Conservation (phyloP, 495 filamentous ascomycete species). For the Penicillium crystallinum region DNA sequence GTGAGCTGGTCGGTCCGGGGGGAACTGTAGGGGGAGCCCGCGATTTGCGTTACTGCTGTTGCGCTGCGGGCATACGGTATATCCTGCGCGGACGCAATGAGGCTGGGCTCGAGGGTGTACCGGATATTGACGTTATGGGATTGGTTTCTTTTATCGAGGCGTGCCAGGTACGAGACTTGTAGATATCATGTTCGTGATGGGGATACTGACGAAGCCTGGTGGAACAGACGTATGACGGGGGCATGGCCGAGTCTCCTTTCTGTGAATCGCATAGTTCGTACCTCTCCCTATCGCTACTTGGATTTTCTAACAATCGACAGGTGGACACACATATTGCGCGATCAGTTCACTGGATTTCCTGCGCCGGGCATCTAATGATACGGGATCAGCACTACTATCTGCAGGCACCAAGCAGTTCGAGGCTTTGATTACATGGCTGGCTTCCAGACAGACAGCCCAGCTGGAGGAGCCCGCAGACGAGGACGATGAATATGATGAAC, state of each 20-base stretch:
- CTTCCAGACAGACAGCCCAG: conserved; percentile 61
- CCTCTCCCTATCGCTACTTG: conserved; percentile 1
- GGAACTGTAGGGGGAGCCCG: conserved; percentile 67
- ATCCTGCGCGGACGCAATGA: conserved; percentile 60
- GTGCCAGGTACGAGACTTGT: conserved; percentile 51
- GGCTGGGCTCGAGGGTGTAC: conserved; percentile 47
- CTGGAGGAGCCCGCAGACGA: conserved; percentile 43
- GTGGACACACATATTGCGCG: conserved; percentile 84
- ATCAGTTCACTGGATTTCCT: conserved; percentile 70
- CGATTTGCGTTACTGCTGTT: conserved; percentile 84
- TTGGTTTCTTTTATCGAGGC: conserved; percentile 66
- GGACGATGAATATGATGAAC: conserved; percentile 37
- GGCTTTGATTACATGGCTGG: conserved; percentile 56
- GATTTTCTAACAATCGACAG: conserved; percentile 39
- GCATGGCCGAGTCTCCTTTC: conserved; percentile 72
- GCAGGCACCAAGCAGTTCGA: conserved; percentile 35
- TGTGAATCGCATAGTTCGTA: conserved; percentile 83
- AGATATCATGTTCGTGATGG: neutral
- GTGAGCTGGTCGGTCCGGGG: conserved; percentile 62
- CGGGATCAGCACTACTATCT: conserved; percentile 21
- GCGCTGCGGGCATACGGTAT: conserved; percentile 74
- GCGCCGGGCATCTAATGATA: conserved; percentile 33
- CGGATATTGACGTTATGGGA: conserved; percentile 70
- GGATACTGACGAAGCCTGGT: conserved; percentile 17
- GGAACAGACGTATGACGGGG: conserved; percentile 79